Conservation (phyloP, 1,284 basidiomycete species). For the Erythrobasidium hasegawianum region DNA sequence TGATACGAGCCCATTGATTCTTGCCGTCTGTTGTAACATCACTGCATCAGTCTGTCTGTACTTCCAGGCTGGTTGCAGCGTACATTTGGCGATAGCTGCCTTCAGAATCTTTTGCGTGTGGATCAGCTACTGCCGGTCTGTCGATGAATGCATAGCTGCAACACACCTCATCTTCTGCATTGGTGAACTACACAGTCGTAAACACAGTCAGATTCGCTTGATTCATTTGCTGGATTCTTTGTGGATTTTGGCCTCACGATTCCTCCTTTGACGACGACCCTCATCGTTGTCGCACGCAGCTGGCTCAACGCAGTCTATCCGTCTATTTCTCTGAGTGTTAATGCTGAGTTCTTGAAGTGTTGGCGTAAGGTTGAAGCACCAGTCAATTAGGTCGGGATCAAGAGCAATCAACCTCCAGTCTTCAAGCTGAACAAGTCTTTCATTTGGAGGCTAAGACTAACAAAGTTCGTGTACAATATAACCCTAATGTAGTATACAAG, state of each 20-base stretch:
- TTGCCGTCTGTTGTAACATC: constrained; percentile 41
- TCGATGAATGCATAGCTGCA: background rate
- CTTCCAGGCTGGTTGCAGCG: background rate
- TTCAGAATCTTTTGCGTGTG: constrained; percentile 87
- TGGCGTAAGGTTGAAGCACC: too few relatives aligned
- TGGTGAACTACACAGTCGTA: background rate
- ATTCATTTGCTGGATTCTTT: background rate
- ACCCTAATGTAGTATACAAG: too few relatives aligned
- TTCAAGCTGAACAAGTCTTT: too few relatives aligned
- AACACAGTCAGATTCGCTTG: background rate
- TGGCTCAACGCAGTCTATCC: too few relatives aligned
- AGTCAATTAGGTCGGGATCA: too few relatives aligned
- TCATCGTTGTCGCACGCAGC: constrained; percentile 34
- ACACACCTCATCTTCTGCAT: background rate
- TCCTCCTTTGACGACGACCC: constrained; percentile 42
- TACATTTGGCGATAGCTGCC: constrained; percentile 83
- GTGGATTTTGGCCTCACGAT: background rate
- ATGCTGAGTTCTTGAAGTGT: too few relatives aligned
- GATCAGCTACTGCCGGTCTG: constrained; percentile 47
- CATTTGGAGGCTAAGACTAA: too few relatives aligned
- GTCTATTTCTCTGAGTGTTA: too few relatives aligned
- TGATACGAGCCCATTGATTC: constrained; percentile 92
- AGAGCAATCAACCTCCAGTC: too few relatives aligned
- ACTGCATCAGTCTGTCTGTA: background rate
- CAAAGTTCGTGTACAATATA: too few relatives aligned